These are phyloP conservation scores for Aphanomyces invadans DNA, from an alignment of 352 stramenopile species.

Conservation along the genomic window DNA sequence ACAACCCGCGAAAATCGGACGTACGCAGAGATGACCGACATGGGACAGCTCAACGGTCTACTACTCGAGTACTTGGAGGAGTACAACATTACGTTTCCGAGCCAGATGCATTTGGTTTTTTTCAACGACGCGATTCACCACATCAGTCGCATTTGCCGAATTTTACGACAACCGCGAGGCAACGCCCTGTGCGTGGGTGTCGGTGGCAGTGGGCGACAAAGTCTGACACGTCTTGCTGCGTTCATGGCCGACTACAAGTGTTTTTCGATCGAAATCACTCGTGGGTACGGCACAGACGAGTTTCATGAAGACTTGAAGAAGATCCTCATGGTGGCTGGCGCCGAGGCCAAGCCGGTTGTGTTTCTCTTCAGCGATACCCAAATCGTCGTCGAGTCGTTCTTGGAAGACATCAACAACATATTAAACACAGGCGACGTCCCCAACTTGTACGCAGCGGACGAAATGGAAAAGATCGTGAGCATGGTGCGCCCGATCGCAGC, in stretches of 20 bases:
- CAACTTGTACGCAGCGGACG: constrained; percentile 88
- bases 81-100: constrained; percentile 92
- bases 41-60: constrained; percentile 61
- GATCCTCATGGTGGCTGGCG: constrained; percentile 83
- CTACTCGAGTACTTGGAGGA: constrained; percentile 89
- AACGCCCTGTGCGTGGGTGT: constrained; percentile 91
- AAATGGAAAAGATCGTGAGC: constrained; percentile 85
- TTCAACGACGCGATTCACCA: constrained; percentile 93
- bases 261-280: constrained; percentile 90
- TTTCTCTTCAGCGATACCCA: constrained; percentile 92
- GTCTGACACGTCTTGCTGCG: constrained; percentile 80
- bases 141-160: constrained; percentile 88
- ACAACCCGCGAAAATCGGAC: constrained; percentile 67
- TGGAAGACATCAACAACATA: constrained; percentile 94
- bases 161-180: constrained; percentile 86
- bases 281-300: constrained; percentile 82
- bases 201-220: constrained; percentile 85
- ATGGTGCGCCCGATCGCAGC: constrained; percentile 75
- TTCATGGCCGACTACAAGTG: constrained; percentile 91
- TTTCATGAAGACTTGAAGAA: constrained; percentile 91
- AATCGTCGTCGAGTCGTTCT: constrained; percentile 89
- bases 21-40: constrained; percentile 63
- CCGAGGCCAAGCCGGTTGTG: constrained; percentile 81
- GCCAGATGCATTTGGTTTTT: constrained; percentile 92
- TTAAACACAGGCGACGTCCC: constrained; percentile 91